Evolutionary conservation across 169 alveolate genomes (phyloP).

Genomic region (Eimeria maxima): DNA sequence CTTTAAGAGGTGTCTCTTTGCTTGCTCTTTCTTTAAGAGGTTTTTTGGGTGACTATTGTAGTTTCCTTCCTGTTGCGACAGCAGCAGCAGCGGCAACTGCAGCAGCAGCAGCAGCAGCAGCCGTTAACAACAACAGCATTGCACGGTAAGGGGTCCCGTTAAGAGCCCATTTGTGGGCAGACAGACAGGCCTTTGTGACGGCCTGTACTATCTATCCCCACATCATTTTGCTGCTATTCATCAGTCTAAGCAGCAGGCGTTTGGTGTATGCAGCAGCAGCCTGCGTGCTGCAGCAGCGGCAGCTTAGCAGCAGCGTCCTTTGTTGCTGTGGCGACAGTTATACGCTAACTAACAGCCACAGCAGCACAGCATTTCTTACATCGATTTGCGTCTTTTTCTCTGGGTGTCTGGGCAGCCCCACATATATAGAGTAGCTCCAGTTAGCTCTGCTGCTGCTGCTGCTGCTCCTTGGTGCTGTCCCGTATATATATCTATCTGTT

Average conservation of each 20-base stretch:
- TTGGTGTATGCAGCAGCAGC: background rate
- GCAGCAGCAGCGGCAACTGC: background rate
- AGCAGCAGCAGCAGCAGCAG: background rate
- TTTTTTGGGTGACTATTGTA: background rate
- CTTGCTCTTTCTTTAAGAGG: background rate
- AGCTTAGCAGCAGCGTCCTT: background rate
- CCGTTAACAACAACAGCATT: too few species aligned
- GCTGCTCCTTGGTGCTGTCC: too few species aligned
- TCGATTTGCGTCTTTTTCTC: background rate
- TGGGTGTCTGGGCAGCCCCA: too few species aligned
- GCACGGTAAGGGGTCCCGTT: too few species aligned
- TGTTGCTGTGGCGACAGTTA: background rate
- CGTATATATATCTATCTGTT: too few species aligned
- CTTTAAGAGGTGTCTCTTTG: background rate
- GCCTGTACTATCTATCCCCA: too few species aligned
- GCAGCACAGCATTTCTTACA: background rate
- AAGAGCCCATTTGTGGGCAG: background rate
- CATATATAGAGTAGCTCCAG: too few species aligned
- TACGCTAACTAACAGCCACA: background rate
- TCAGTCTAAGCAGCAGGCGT: background rate
- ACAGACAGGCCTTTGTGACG: background rate
- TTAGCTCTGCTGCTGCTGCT: too few species aligned
- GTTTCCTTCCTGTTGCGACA: background rate
- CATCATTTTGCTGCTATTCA: background rate
- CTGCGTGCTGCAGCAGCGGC: background rate